A percentile compares a stretch with the other conserved stretches of the same genome.
phyloP scores from a whole-genome alignment of 176 grass and related monocot species.

The barley (Hordeum vulgare) region MorexV3_pseudomolecules_assembly NC_058519.1:482540965-482541464 shows the following conservation, averaged over 20 bases:
- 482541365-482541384: too few species aligned
- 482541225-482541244: not conserved
- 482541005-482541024: not conserved
- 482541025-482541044: not conserved
- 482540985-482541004: not conserved
- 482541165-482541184: not conserved
- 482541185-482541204: not conserved
- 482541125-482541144: not conserved
- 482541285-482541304: not conserved
- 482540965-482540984: not conserved
- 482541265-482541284: not conserved
- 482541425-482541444: too few species aligned
- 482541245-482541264: not conserved
- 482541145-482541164: not conserved
- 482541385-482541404: too few species aligned
- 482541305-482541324: not conserved
- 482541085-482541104: not conserved
- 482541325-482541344: not conserved
- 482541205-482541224: not conserved
- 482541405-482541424: too few species aligned
- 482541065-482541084: constrained; percentile 3
- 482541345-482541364: too few species aligned
- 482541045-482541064: not conserved
- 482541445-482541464: not conserved
- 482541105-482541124: not conserved